Conservation (phyloP, 139 green algal genomes). For the Eudorina sp. region DNA sequence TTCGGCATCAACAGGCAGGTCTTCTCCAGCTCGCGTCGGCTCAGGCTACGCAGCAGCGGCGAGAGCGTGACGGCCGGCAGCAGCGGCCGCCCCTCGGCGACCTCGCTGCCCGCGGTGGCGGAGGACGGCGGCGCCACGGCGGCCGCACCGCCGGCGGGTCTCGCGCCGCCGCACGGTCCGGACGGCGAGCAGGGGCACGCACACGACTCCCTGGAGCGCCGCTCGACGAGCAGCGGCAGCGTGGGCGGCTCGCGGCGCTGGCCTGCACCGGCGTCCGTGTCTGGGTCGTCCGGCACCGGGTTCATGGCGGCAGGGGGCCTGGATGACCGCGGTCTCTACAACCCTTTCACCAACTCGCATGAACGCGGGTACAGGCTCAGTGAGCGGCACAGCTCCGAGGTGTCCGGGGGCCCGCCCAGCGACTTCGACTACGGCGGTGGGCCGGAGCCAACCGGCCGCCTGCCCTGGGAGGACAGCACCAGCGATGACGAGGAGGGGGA, state of each 20-base stretch:
- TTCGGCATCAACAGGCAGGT: slow-evolving; percentile 42
- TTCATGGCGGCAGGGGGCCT: background rate
- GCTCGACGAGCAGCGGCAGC: too few relatives aligned
- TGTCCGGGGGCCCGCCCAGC: background rate
- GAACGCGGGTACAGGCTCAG: background rate
- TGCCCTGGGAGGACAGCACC: slow-evolving; percentile 48
- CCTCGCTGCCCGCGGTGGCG: background rate
- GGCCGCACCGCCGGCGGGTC: background rate
- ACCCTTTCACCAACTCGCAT: background rate
- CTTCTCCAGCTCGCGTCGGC: slow-evolving; percentile 13
- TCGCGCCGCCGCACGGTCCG: too few relatives aligned
- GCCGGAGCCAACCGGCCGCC: background rate
- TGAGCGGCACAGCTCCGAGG: background rate
- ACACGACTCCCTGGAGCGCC: too few relatives aligned
- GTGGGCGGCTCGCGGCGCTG: too few relatives aligned
- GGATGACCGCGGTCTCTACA: background rate
- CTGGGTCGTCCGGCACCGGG: too few relatives aligned
- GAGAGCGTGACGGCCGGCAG: too few relatives aligned
- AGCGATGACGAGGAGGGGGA: slow-evolving; percentile 9
- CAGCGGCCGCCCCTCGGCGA: background rate
- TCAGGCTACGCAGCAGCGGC: background rate
- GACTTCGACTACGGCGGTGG: background rate
- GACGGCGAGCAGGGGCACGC: background rate
- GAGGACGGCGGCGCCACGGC: background rate
- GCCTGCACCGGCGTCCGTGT: too few relatives aligned